Evolutionary conservation across 768 basidiomycete species (phyloP).

Genomic region (Termitomyces sp.): DNA sequence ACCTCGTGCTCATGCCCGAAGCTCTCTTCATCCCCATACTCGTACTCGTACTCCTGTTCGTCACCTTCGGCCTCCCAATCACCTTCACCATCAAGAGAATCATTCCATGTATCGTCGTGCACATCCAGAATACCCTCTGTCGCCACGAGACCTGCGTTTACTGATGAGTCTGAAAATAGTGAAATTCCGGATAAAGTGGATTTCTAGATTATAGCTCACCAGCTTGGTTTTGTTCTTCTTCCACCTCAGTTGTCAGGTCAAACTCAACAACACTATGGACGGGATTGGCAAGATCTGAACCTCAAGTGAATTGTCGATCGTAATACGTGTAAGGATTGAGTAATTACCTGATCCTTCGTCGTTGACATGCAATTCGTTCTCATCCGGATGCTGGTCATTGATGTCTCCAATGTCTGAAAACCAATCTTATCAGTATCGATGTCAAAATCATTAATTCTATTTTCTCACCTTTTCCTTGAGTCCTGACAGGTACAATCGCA

Average conservation of each 20-base stretch:
- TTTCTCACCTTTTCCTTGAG: not conserved
- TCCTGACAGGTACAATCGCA: not conserved
- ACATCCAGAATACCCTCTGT: conserved; percentile 5
- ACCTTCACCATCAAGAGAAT: conserved; percentile 38
- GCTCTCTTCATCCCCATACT: not conserved
- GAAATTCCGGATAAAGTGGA: not conserved
- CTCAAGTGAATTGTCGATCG: not conserved
- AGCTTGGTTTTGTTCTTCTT: conserved; percentile 2
- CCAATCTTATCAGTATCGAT: not conserved
- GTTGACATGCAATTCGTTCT: not conserved
- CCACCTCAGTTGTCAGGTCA: not conserved
- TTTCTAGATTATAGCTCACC: not conserved
- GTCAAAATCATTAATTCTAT: not conserved
- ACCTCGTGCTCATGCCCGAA: not conserved
- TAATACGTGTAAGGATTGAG: not conserved
- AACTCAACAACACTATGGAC: not conserved
- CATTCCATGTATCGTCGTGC: conserved; percentile 23
- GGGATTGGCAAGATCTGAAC: not conserved
- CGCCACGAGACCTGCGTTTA: conserved; percentile 5
- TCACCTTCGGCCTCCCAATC: conserved; percentile 37
- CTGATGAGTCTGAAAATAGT: not conserved
- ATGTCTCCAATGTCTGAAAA: not conserved
- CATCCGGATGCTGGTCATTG: not conserved
- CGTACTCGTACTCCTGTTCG: not conserved
- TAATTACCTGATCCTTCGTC: not conserved